phyloP scores from a whole-genome alignment of 257 asterid genomes.

The Solanum rostratum region DNA sequence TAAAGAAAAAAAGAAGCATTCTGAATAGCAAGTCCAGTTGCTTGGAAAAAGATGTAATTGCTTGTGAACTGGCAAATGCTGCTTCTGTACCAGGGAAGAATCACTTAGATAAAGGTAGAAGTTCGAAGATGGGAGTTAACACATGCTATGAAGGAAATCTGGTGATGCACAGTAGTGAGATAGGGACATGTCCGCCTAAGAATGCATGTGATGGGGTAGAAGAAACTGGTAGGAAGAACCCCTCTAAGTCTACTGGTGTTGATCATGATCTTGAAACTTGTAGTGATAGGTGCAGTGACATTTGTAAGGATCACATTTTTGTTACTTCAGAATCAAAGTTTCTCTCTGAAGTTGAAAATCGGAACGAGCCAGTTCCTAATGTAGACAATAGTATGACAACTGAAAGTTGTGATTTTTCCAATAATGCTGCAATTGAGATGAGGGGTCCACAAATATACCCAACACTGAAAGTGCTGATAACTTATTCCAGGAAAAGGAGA shows the following conservation, averaged over 20 bases:
- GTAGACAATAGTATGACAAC: neutral
- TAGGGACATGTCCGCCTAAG: neutral
- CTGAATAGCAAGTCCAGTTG: neutral
- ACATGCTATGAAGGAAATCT: neutral
- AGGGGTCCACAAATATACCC: neutral
- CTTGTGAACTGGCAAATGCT: neutral
- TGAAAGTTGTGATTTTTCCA: neutral
- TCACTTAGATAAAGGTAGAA: neutral
- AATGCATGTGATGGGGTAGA: neutral
- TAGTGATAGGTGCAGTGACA: neutral
- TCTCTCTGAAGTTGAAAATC: neutral
- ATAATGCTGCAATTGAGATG: neutral
- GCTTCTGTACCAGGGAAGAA: neutral
- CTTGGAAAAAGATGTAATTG: neutral
- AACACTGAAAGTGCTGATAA: neutral
- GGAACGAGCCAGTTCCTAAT: neutral
- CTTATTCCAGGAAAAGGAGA: conserved; percentile 4
- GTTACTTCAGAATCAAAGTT: neutral
- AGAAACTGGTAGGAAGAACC: neutral
- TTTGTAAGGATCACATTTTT: neutral
- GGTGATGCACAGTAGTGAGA: neutral
- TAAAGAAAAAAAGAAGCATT: neutral
- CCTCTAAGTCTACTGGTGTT: neutral
- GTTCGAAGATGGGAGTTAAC: neutral
- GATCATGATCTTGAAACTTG: neutral